phyloP scores from a whole-genome alignment of 768 basidiomycete species.

The Amanita exitialis region DNA sequence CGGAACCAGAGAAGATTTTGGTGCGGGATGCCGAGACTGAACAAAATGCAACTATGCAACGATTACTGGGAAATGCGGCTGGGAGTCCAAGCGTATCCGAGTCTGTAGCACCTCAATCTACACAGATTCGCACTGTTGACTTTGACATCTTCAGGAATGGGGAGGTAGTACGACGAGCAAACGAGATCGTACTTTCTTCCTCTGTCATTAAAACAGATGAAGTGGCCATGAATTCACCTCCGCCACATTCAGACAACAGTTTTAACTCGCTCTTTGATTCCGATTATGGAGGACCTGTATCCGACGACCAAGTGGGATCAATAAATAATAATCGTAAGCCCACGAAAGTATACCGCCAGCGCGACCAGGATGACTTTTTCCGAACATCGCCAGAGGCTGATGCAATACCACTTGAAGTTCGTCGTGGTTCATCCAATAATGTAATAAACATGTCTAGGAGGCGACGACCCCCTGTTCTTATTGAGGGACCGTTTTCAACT shows the following conservation, averaged over 20 bases:
- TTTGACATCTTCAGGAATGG: background rate
- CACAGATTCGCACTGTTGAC: background rate
- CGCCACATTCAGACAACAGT: background rate
- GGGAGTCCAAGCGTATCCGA: background rate
- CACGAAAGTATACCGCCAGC: background rate
- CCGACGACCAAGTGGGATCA: background rate
- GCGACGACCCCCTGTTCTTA: constrained; percentile 11
- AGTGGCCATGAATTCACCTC: background rate
- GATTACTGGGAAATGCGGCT: background rate
- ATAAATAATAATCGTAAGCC: background rate
- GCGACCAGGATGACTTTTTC: background rate
- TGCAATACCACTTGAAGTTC: background rate
- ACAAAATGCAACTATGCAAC: background rate
- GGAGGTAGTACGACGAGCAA: background rate
- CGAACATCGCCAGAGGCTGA: constrained; percentile 1
- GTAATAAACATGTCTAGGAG: constrained; percentile 5
- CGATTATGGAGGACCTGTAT: background rate
- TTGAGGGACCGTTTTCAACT: constrained; percentile 21
- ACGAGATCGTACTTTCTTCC: background rate
- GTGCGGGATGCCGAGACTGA: background rate
- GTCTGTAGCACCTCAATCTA: background rate
- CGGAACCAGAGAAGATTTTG: background rate
- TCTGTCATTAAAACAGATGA: too few relatives aligned
- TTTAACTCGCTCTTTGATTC: constrained; percentile 6
- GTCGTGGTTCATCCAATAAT: background rate